Base-by-base conservation (phyloP, 1,284 basidiomycete species). In the Trichosporon sp. region DNA sequence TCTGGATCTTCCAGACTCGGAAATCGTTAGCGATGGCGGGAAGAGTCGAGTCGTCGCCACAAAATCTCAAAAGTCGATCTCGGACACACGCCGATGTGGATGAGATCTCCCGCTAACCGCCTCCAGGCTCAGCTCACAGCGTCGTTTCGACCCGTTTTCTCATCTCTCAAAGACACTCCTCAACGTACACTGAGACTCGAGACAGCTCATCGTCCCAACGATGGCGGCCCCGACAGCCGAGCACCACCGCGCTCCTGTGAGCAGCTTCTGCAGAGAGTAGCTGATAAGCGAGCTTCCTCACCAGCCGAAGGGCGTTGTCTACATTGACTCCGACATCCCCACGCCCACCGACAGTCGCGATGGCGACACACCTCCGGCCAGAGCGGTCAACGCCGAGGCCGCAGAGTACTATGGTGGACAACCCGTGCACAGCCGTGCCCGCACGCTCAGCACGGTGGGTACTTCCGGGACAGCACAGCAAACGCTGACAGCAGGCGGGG, bases 361-460 rank as follows among this genome's bases (percentile, higher is more conserved):
- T 16, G 63, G 72, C 12, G 78, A 72, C 2, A 80, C 79, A 4
- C 78, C 80, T 19, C 77, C 78, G 10, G 73, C 72, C 16, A 70
- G 74, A 1, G 86, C 78, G 43, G 79, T 88, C 71, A 86, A 92
- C 77, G 87, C 87, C 71, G 91, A 94, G 71, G 89, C 93, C 7
- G 86, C 89, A n/a, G 88, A 89, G 14, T 95, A 94, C 85, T 95
- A 95, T 78, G 91, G 91, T 63, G 89, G 89, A 37, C 88, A 87
- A 67, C 91, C 93, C 77, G 87, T 90, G 7, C 91, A 89, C 83
- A 89, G 89, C 79, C 90, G 93, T 74, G 89, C 91, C 31, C 87
- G 93, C 76, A 95, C 93, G 0, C 95, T 94, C 83, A 93, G 92
- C 76, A 89, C 89, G 73, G 93, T 93, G 84, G 78, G 87, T 84